phyloP scores from a whole-genome alignment of 805 yeast species.

The Cyberlindnera samutprakarnensis region DNA sequence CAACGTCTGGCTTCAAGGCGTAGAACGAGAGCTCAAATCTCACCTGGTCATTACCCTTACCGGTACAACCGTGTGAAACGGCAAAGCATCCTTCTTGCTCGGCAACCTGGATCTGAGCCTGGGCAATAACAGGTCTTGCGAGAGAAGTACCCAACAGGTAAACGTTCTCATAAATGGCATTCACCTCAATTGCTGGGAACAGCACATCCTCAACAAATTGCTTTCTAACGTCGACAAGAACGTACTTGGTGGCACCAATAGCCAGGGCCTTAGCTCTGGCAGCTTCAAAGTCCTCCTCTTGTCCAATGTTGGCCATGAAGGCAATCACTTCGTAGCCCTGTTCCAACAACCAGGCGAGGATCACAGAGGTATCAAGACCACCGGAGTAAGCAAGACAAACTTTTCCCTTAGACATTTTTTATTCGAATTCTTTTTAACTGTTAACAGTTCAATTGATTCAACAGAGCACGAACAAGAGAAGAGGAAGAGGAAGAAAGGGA shows the following conservation, averaged over 20 bases:
- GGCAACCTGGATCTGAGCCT: slow-evolving; percentile 96
- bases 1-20: slow-evolving; percentile 95
- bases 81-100: slow-evolving; percentile 97
- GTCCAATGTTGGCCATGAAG: slow-evolving; percentile 97
- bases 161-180: slow-evolving; percentile 96
- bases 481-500: too few relatives aligned
- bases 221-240: slow-evolving; percentile 88
- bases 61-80: slow-evolving; percentile 98
- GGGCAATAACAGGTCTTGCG: slow-evolving; percentile 98
- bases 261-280: slow-evolving; percentile 94
- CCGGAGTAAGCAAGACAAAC: slow-evolving; percentile 99
- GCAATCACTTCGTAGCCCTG: slow-evolving; percentile 98
- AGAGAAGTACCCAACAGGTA: slow-evolving; percentile 94
- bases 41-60: slow-evolving; percentile 99
- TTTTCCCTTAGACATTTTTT: slow-evolving; percentile 87
- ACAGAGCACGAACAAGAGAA: neutral
- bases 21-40: slow-evolving; percentile 96
- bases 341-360: slow-evolving; percentile 96
- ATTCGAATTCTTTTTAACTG: too few relatives aligned
- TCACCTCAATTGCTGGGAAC: slow-evolving; percentile 93
- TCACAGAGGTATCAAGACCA: slow-evolving; percentile 96
- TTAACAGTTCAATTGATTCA: too few relatives aligned
- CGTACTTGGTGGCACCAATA: slow-evolving; percentile 95
- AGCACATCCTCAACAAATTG: slow-evolving; percentile 90
- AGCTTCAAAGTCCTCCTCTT: slow-evolving; percentile 97